These are phyloP conservation scores for Durio zibethinus DNA, from an alignment of 345 rosid genomes.

Conservation along the genomic window DNA sequence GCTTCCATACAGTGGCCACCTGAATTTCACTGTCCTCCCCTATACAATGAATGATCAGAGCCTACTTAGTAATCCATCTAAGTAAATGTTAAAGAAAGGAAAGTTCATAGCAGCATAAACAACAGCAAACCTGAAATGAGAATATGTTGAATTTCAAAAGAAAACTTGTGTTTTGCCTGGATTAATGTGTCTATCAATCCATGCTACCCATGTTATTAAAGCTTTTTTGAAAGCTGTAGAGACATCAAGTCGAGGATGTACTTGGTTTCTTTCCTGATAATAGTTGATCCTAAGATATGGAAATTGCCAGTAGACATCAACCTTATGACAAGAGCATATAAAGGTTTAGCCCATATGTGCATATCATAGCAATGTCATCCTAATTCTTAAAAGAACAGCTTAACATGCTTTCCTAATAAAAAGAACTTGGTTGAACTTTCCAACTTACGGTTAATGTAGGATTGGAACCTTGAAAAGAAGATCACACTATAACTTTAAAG, in stretches of 20 bases:
- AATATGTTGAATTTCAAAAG: slow-evolving; percentile 76
- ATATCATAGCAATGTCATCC: background rate
- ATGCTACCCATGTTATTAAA: slow-evolving; percentile 75
- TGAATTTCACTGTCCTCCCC: slow-evolving; percentile 89
- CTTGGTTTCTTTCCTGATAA: slow-evolving; percentile 76
- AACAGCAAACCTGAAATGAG: slow-evolving; percentile 77
- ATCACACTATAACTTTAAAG: too few species aligned
- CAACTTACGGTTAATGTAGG: background rate
- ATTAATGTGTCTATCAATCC: slow-evolving; percentile 73
- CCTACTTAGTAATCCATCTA: slow-evolving; percentile 4
- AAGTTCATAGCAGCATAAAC: background rate
- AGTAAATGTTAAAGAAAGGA: background rate
- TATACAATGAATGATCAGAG: slow-evolving; percentile 19
- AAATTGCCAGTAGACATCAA: background rate
- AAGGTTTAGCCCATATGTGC: background rate
- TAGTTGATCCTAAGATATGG: slow-evolving; percentile 63
- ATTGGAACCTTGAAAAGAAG: too few species aligned
- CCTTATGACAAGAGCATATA: background rate
- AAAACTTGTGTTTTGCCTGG: slow-evolving; percentile 69
- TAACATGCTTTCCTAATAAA: background rate
- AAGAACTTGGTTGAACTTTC: background rate
- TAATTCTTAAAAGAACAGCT: background rate
- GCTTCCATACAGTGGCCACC: slow-evolving; percentile 86
- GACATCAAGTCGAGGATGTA: slow-evolving; percentile 73
- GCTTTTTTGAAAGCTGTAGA: slow-evolving; percentile 73